Base-by-base conservation (phyloP, 139 green algal species). In the Chlorella sp. region DNA sequence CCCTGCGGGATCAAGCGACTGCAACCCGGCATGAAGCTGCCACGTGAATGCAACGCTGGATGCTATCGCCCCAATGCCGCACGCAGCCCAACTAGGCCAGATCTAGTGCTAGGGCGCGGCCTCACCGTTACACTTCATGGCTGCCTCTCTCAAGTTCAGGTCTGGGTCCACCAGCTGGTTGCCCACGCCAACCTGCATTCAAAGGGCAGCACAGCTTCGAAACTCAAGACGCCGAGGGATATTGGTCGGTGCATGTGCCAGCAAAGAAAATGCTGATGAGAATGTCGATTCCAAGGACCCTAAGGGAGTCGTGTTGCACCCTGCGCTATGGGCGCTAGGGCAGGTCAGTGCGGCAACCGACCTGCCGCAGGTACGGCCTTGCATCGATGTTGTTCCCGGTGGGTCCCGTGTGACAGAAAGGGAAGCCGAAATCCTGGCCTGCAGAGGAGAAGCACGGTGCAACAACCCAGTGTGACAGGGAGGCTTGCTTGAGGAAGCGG, bases 331-430 rank as follows among this genome's bases (percentile, higher is more conserved):
- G n/a, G n/a, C n/a, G n/a, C n/a, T n/a, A 57, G 9, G 9, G 48
- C 5, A 57, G 48, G 5, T 57, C 48, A 9, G 48, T 57, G 5
- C 5, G 48, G 48, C 5, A 57, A 57, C 48, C 7, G 48, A 57
- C 48, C 48, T 1, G 75, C 4, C 87, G 57, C 48, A 68, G 21
- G 87, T 86, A 90, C 28, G 87, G 87, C 21, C 37, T 37, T 39
- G 4, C 34, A n/a, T 83, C 28, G 7, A 61, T 34, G 30, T 40
- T 30, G 85, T 30, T 30, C 11, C 53, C 34, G 12, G 22, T 48
- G 4, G 85, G 79, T 11, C 64, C 71, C 1, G 88, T 90, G 60
- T 93, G 91, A 69, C 88, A 92, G 53, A 39, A 90, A 15, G 91
- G 91, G 40, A 81, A 93, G 18, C 91, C 87, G 66, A 88, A 91